Base-by-base conservation (phyloP, 805 yeast genomes). In the Jamesozyma lodderae region DNA sequence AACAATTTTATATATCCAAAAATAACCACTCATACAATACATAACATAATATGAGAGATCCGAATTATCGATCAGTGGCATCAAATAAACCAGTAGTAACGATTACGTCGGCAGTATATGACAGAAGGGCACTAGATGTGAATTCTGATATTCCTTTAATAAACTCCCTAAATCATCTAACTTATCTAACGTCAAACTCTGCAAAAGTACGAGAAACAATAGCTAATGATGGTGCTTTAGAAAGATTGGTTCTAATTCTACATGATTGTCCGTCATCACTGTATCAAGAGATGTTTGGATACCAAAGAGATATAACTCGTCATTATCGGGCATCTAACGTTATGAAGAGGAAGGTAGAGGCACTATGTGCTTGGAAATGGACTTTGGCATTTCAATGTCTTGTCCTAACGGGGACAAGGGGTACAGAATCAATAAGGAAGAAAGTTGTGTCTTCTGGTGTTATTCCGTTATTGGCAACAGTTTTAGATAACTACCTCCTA, bases 31-130 rank as follows among this genome's bases (percentile, higher is more conserved):
- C n/a, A n/a, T n/a, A n/a, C n/a, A n/a, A n/a, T n/a, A n/a, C n/a
- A n/a, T n/a, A n/a, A n/a, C n/a, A n/a, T n/a, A n/a, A n/a, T n/a
- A 88, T 87, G 98, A 77, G 96, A 62, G 95, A 87, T 53, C 77
- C 95, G 26, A 87, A 87, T 63, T 82, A 81, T 64, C 77, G 81
- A 53, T 79, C 88, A 17, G 74, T 86, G 35, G 62, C 79, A 36
- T 73, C 78, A 39, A 92, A 90, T 65, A 73, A 81, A 57, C 96
- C 98, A 4, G 87, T 95, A n/a, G 85, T 88, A 21, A 78, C 88
- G 20, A 86, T 90, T 43, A 81, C 95, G 6, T 76, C 95, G 20
- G 78, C 90, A 16, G 73, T 90, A 22, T 90, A 90, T 57, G 97
- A 90, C 62, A 66, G 97, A 42, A 65, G 97, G 36, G 96, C 97